A percentile compares a stretch with the other conserved stretches of the same genome.
These are phyloP conservation scores for Puccinia hordei DNA, from an alignment of 1,284 basidiomycete genomes.

Conservation along the genomic window DNA sequence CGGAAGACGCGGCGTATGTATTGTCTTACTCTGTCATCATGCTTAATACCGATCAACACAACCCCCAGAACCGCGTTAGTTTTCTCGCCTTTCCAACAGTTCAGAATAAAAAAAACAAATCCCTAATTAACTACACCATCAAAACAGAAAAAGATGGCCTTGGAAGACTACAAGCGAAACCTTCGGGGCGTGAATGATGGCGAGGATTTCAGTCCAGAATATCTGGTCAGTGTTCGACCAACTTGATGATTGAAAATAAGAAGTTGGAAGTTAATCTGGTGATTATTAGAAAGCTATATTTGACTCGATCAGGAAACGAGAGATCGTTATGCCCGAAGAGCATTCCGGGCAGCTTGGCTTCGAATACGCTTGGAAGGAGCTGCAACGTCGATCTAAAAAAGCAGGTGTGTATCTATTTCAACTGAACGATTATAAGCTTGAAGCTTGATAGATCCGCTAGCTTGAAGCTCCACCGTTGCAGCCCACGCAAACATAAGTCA, in stretches of 20 bases:
- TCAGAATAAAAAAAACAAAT: neutral
- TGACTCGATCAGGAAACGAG: slow-evolving; percentile 87
- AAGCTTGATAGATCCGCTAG: neutral
- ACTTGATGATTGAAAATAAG: neutral
- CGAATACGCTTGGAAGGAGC: slow-evolving; percentile 98
- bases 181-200: slow-evolving; percentile 89
- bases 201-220: slow-evolving; percentile 79
- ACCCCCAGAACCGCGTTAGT: slow-evolving; percentile 78
- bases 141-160: slow-evolving; percentile 86
- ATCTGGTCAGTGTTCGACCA: slow-evolving; percentile 67
- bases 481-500: neutral
- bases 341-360: slow-evolving; percentile 96
- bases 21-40: slow-evolving; percentile 94
- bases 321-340: slow-evolving; percentile 98
- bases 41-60: slow-evolving; percentile 97
- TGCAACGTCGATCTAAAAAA: slow-evolving; percentile 77
- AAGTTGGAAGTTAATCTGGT: slow-evolving; percentile 28
- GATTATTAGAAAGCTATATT: slow-evolving; percentile 75
- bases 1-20: slow-evolving; percentile 90
- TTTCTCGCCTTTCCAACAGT: neutral
- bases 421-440: neutral
- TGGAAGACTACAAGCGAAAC: slow-evolving; percentile 91
- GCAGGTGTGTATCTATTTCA: slow-evolving; percentile 65
- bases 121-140: neutral
- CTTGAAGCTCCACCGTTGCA: neutral